Evolutionary conservation across 1,284 basidiomycete genomes (phyloP).

Genomic region (Cutaneotrichosporon sp.): DNA sequence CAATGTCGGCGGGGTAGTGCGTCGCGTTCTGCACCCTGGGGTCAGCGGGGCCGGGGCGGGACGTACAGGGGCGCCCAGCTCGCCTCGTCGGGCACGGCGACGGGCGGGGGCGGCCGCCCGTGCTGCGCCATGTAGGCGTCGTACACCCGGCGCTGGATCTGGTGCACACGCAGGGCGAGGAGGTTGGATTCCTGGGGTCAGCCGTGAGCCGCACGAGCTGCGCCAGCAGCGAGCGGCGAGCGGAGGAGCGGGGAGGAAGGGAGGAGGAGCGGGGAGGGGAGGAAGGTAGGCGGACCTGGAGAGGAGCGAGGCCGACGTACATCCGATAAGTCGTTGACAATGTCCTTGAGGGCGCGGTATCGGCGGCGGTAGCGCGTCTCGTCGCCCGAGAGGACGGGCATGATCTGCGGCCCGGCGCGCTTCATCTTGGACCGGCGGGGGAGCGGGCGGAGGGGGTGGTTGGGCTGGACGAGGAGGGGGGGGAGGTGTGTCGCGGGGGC

Average conservation of each 20-base stretch:
- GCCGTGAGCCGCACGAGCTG: too few relatives aligned
- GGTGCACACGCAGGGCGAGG: constrained; percentile 24
- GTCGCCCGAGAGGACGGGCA: constrained; percentile 24
- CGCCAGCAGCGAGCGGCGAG: not conserved
- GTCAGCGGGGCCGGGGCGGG: not conserved
- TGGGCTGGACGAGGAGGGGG: not conserved
- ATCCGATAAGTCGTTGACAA: constrained; percentile 34
- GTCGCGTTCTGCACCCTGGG: constrained; percentile 14
- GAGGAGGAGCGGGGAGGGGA: not conserved
- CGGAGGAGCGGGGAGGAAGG: not conserved
- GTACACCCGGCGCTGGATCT: constrained; percentile 27
- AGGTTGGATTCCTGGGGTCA: constrained; percentile 29
- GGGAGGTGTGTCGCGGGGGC: not conserved
- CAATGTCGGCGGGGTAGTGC: constrained; percentile 16
- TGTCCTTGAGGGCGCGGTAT: constrained; percentile 29
- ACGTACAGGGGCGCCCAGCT: constrained; percentile 26
- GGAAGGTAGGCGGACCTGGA: too few relatives aligned
- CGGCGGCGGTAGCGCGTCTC: constrained; percentile 28
- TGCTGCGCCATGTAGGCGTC: constrained; percentile 19
- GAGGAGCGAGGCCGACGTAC: constrained; percentile 12
- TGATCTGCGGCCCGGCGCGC: constrained; percentile 9
- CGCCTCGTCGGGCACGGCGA: constrained; percentile 20
- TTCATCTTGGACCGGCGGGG: too few relatives aligned
- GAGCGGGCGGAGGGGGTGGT: not conserved
- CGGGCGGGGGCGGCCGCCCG: constrained; percentile 17